phyloP scores from a whole-genome alignment of 495 filamentous ascomycete genomes.

The Aspergillus incahuasiensis region DNA sequence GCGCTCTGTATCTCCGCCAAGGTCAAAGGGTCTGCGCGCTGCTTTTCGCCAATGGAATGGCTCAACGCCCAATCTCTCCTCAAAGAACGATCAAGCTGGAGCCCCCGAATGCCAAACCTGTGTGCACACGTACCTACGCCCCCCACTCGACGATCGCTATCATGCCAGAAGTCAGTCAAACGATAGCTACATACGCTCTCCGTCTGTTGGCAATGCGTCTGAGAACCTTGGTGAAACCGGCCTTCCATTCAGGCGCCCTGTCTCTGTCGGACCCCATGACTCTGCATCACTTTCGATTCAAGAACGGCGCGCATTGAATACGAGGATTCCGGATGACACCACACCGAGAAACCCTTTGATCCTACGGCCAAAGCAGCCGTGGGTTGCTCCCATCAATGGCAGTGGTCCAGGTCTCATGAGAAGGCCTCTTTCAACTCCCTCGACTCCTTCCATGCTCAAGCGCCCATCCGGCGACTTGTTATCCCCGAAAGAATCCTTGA shows the following conservation, averaged over 20 bases:
- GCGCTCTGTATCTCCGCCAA: slow-evolving; percentile 41
- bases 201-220: background rate
- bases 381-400: background rate
- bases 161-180: slow-evolving; percentile 10
- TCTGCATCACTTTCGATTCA: slow-evolving; percentile 27
- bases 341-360: slow-evolving; percentile 25
- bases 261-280: slow-evolving; percentile 6
- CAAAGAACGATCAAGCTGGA: slow-evolving; percentile 4
- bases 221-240: background rate
- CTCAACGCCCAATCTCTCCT: slow-evolving; percentile 18
- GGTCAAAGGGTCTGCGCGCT: slow-evolving; percentile 31
- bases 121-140: background rate
- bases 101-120: background rate
- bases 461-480: slow-evolving; percentile 7
- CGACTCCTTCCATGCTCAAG: slow-evolving; percentile 15
- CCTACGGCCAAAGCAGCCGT: slow-evolving; percentile 23
- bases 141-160: slow-evolving; percentile 3
- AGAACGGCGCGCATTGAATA: slow-evolving; percentile 31
- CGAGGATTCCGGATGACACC: slow-evolving; percentile 14
- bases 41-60: slow-evolving; percentile 33
- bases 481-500: slow-evolving; percentile 19
- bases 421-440: slow-evolving; percentile 19
- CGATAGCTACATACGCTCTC: slow-evolving; percentile 4
- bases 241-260: slow-evolving; percentile 7
- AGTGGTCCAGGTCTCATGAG: slow-evolving; percentile 7